Percentiles rank a stretch among this genome's conserved stretches.
Evolutionary conservation across 148 eudicot genomes (phyloP).

Genomic region (Rhododendron ferrugineum): DNA sequence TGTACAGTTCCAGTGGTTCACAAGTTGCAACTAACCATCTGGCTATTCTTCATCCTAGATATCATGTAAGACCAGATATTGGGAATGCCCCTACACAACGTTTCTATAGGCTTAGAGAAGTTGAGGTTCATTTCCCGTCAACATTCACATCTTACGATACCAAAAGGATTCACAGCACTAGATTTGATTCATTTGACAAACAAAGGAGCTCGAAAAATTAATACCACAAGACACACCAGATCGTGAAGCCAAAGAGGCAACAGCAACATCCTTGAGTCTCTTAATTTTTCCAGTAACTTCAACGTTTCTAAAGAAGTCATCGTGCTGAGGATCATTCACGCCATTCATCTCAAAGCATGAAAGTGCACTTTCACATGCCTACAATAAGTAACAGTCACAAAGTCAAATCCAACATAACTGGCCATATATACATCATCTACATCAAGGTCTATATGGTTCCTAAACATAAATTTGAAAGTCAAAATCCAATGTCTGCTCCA

Average conservation of each 20-base stretch:
- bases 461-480: background rate
- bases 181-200: background rate
- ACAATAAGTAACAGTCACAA: background rate
- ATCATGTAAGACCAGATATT: background rate
- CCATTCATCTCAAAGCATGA: conserved; percentile 20
- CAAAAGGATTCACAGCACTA: background rate
- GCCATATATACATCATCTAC: background rate
- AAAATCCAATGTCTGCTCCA: background rate
- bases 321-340: background rate
- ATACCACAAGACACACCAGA: conserved; percentile 33
- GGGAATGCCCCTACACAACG: background rate
- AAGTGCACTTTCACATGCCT: conserved; percentile 72
- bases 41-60: background rate
- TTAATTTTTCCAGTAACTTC: conserved; percentile 32
- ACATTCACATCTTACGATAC: background rate
- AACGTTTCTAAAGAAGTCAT: conserved; percentile 5
- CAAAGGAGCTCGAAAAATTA: background rate
- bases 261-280: conserved; percentile 47
- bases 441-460: background rate
- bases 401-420: background rate
- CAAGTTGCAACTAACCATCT: background rate
- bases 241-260: conserved; percentile 34
- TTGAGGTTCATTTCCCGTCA: background rate
- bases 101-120: background rate
- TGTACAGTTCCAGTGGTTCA: background rate